Evolutionary conservation across 2,329 filamentous ascomycete genomes (phyloP).

Genomic region (Talaromyces sp.): DNA sequence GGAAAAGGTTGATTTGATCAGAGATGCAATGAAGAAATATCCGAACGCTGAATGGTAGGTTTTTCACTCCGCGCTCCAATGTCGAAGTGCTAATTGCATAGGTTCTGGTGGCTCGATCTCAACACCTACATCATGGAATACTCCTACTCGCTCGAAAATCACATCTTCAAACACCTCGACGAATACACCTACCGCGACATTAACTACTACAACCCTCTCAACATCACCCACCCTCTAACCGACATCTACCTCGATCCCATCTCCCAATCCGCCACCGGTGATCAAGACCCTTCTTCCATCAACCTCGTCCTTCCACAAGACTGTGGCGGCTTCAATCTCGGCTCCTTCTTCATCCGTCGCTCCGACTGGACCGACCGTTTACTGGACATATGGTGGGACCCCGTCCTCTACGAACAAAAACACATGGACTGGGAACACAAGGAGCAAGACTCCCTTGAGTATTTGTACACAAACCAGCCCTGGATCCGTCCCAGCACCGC

Average conservation of each 20-base stretch:
- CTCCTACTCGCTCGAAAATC: conserved; percentile 78
- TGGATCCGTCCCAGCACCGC: conserved; percentile 87
- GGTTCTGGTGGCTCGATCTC: conserved; percentile 99
- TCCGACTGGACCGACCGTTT: conserved; percentile 86
- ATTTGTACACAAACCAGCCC: conserved; percentile 84
- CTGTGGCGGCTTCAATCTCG: conserved; percentile 92
- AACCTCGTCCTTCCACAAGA: conserved; percentile 89
- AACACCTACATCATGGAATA: conserved; percentile 99
- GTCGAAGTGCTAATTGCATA: conserved; percentile 37
- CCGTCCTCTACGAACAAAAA: conserved; percentile 93
- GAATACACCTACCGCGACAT: conserved; percentile 86
- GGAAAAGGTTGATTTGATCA: conserved; percentile 96
- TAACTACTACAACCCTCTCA: conserved; percentile 91
- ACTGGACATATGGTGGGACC: conserved; percentile 97
- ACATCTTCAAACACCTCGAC: conserved; percentile 79
- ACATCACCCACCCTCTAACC: conserved; percentile 79
- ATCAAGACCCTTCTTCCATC: conserved; percentile 73
- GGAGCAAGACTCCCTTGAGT: conserved; percentile 91
- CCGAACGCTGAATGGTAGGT: conserved; percentile 91
- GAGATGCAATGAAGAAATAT: conserved; percentile 86
- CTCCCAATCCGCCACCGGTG: conserved; percentile 69
- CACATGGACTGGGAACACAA: conserved; percentile 99
- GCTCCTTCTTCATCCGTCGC: conserved; percentile 86
- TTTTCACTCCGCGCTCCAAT: neutral
- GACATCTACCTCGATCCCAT: conserved; percentile 72